Percentiles rank a stretch among this genome's conserved stretches.
Evolutionary conservation across 176 grass and related monocot species (phyloP).

Genomic region (Aegilops sharonensis): DNA sequence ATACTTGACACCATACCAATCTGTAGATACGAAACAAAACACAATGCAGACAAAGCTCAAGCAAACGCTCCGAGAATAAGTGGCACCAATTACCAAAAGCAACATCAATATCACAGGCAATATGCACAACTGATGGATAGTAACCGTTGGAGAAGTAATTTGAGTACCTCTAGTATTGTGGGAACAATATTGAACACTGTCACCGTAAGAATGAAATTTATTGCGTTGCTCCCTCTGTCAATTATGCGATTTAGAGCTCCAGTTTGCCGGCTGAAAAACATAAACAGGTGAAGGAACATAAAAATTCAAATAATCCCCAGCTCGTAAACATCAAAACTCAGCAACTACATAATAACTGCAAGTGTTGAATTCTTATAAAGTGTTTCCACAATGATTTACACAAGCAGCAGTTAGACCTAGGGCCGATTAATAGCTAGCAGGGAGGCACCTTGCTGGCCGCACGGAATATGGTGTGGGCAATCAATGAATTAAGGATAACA

Average conservation of each 20-base stretch:
- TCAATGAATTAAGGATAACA: constrained; percentile 16
- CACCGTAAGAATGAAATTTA: constrained; percentile 89
- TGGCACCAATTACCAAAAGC: neutral
- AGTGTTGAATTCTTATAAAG: neutral
- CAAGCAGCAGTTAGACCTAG: neutral
- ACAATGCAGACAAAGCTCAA: constrained; percentile 16
- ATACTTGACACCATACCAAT: constrained; percentile 94
- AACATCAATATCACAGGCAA: constrained; percentile 1
- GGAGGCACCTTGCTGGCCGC: neutral
- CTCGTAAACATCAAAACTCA: neutral
- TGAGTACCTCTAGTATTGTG: constrained; percentile 83
- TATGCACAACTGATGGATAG: neutral
- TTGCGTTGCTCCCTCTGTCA: constrained; percentile 91
- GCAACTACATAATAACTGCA: neutral
- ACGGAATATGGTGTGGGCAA: neutral
- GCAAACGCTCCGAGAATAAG: constrained; percentile 3
- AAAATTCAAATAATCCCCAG: constrained; percentile 22
- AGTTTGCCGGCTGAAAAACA: constrained; percentile 89
- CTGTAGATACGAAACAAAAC: constrained; percentile 47
- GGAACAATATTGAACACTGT: constrained; percentile 98
- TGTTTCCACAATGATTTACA: constrained; percentile 14
- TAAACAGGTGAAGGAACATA: constrained; percentile 32
- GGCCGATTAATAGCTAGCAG: neutral
- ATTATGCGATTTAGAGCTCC: constrained; percentile 95
- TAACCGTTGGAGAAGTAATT: constrained; percentile 11